Base-by-base conservation (phyloP, 2,329 filamentous ascomycete species). In the Chaetomium olivaceum region DNA sequence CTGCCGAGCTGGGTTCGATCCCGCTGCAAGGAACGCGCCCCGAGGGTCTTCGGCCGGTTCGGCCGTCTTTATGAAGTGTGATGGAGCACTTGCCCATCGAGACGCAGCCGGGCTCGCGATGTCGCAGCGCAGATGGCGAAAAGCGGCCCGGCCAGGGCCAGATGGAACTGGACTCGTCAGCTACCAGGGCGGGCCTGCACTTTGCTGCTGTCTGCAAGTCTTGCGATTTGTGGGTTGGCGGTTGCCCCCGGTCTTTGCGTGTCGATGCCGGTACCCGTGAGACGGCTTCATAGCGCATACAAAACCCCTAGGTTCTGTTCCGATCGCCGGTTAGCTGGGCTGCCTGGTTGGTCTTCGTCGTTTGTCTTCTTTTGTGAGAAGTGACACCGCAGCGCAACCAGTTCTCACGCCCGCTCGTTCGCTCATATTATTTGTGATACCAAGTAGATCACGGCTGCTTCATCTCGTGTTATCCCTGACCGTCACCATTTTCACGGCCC, bases 21-120 rank as follows among this genome's bases (percentile, higher is more conserved):
- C 67, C 64, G 62, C 68, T 71, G 69, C 69, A 69, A 71, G 68
- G 70, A 64, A 71, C 70, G 65, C 65, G 65, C 65, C 67, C 70
- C 67, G 56, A 66, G 39, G 29, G 39, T 39, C 58, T 48, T 54
- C 48, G 16, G 59, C 43, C 57, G 46, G 48, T 31, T 52, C 43
- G 50, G 52, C 62, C 21, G 50, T 27, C 21, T 52, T 9, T 12
- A 29, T 6, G 50, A 52, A 11, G 16, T 54, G 31, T 25, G 31
- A 57, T 57, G 31, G 63, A 31, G 27, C 39, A 52, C 54, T 50
- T 54, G 46, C 54, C 8, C 19, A 9, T n/a, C 54, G 25, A 50
- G 43, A 31, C n/a, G 46, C 7, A 48, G 33, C 36, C 50, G 36
- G 46, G 54, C 1, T 19, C 48, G 19, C 25, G 33, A 58, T 29